A percentile compares a stretch with the other conserved stretches of the same genome.
Conservation (phyloP, 306 rosid genomes). For the Prinsepia uniflora region DNA sequence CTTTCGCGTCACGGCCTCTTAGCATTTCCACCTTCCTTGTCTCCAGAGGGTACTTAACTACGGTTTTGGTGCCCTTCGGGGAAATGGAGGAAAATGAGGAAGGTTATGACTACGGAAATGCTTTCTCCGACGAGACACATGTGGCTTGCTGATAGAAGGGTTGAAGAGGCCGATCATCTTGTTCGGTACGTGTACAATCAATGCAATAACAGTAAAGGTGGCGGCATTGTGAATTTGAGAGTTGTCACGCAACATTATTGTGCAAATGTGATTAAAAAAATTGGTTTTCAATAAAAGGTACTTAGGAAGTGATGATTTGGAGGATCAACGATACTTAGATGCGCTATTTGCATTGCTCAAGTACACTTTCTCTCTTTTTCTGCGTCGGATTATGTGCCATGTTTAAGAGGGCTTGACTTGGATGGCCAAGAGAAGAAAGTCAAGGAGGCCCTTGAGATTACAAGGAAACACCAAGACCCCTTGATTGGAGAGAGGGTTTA, state of each 20-base stretch:
- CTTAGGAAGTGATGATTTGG: slow-evolving; percentile 25
- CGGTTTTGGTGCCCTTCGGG: neutral
- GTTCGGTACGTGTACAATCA: slow-evolving; percentile 24
- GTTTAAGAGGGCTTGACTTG: slow-evolving; percentile 30
- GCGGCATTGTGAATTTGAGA: slow-evolving; percentile 30
- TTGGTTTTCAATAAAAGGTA: slow-evolving; percentile 25
- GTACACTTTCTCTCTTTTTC: slow-evolving; percentile 11
- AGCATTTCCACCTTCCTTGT: neutral
- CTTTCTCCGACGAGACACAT: neutral
- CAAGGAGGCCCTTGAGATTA: neutral
- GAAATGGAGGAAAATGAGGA: slow-evolving; percentile 12
- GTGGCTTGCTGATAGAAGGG: slow-evolving; percentile 31
- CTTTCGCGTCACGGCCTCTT: slow-evolving; percentile 33
- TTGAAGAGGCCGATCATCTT: slow-evolving; percentile 36
- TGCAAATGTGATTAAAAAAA: slow-evolving; percentile 26
- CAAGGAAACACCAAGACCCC: neutral
- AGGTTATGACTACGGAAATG: neutral
- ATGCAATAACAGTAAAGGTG: neutral
- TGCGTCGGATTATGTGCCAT: slow-evolving; percentile 33
- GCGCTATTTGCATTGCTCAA: slow-evolving; percentile 9
- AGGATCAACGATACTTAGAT: slow-evolving; percentile 29
- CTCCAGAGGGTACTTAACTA: slow-evolving; percentile 9
- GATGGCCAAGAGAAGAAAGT: slow-evolving; percentile 13
- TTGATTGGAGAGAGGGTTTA: slow-evolving; percentile 4
- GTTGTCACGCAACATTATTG: slow-evolving; percentile 25